A percentile compares a stretch with the other conserved stretches of the same genome.
Evolutionary conservation across 345 rosid genomes (phyloP).

Genomic region (Mercurialis annua): DNA sequence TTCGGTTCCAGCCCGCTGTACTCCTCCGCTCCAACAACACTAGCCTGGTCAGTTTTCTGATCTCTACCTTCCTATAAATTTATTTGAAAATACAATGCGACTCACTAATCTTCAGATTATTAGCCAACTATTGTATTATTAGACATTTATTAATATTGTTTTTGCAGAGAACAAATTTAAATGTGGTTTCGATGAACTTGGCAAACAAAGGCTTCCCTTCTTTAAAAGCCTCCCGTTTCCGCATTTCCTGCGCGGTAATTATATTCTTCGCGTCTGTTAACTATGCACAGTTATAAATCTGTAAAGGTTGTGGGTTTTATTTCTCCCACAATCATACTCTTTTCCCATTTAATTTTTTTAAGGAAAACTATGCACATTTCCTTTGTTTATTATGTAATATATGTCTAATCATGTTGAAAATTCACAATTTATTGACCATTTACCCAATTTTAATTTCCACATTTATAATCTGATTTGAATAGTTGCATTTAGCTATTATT

Average conservation of each 20-base stretch:
- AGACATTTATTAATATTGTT: neutral
- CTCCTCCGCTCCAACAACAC: neutral
- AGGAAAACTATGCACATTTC: neutral
- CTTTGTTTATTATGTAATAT: neutral
- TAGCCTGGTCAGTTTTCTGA: neutral
- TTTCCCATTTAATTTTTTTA: no score
- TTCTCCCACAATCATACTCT: no score
- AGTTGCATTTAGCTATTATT: no score
- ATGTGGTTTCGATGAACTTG: slow-evolving; percentile 31
- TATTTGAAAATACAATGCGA: no score
- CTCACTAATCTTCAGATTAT: neutral
- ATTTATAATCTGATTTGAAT: no score
- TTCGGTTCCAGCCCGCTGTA: neutral
- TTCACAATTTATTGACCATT: no score
- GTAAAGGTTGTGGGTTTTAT: neutral
- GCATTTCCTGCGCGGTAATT: slow-evolving; percentile 22
- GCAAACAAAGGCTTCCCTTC: slow-evolving; percentile 27
- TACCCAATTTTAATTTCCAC: no score
- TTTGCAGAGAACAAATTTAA: slow-evolving; percentile 23
- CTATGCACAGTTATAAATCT: no score
- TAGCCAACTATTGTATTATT: no score
- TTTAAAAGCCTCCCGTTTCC: slow-evolving; percentile 15
- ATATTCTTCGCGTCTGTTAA: no score
- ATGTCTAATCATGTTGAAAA: neutral
- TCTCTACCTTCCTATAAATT: neutral